phyloP scores from a whole-genome alignment of 2,329 filamentous ascomycete species.

The Bipolaris sorokiniana region DNA sequence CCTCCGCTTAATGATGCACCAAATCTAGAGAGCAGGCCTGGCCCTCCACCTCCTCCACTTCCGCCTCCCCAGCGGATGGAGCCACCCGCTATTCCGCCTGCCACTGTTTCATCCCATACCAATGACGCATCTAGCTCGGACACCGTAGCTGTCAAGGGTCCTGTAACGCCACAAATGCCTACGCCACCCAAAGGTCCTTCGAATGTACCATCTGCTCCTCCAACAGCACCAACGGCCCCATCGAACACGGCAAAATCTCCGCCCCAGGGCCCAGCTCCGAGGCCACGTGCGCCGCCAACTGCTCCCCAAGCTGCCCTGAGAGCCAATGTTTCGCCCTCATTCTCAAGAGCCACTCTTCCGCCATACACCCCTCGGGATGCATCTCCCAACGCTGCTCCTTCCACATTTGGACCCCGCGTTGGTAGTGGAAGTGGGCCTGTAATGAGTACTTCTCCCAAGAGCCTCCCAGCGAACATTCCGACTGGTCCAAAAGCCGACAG shows the following conservation, averaged over 20 bases:
- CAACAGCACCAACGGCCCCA: slow-evolving; percentile 10
- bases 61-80: slow-evolving; percentile 30
- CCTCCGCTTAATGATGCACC: slow-evolving; percentile 25
- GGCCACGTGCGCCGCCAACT: slow-evolving; percentile 38
- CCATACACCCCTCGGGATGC: slow-evolving; percentile 36
- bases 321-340: slow-evolving; percentile 43
- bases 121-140: slow-evolving; percentile 17
- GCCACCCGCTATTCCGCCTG: slow-evolving; percentile 24
- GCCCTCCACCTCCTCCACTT: slow-evolving; percentile 22
- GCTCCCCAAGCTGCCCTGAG: slow-evolving; percentile 43
- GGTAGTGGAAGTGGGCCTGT: slow-evolving; percentile 25
- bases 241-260: slow-evolving; percentile 34
- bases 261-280: slow-evolving; percentile 38
- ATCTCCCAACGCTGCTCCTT: slow-evolving; percentile 35
- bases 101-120: slow-evolving; percentile 17
- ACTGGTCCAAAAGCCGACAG: slow-evolving; percentile 51
- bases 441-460: slow-evolving; percentile 47
- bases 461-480: slow-evolving; percentile 46
- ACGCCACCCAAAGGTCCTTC: slow-evolving; percentile 13
- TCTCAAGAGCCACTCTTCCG: slow-evolving; percentile 35
- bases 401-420: slow-evolving; percentile 34
- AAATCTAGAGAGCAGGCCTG: slow-evolving; percentile 28
- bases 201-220: slow-evolving; percentile 8
- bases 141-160: slow-evolving; percentile 23
- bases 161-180: slow-evolving; percentile 14